Evolutionary conservation across 1,284 basidiomycete genomes (phyloP).

Genomic region (Boletus subluridellus): DNA sequence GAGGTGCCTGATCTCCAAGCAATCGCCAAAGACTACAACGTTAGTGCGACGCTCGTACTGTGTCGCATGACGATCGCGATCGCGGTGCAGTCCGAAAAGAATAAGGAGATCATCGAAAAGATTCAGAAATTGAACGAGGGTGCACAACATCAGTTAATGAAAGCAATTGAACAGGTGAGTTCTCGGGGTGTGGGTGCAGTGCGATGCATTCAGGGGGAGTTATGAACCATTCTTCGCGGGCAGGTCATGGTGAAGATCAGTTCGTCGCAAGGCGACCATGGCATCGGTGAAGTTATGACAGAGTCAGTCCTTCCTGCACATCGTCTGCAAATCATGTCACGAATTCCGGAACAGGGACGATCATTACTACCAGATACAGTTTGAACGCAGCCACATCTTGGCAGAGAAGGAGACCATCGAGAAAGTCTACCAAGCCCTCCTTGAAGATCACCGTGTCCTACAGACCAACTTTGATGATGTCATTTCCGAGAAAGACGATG

Average conservation of each 20-base stretch:
- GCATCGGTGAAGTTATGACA: conserved; percentile 60
- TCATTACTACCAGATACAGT: conserved; percentile 81
- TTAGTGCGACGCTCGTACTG: conserved; percentile 66
- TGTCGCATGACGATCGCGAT: conserved; percentile 88
- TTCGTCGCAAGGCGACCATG: conserved; percentile 40
- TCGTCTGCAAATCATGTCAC: conserved; percentile 10
- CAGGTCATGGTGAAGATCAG: conserved; percentile 75
- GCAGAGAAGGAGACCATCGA: conserved; percentile 78
- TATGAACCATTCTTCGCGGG: background rate
- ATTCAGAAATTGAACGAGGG: conserved; percentile 77
- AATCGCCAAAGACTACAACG: conserved; percentile 71
- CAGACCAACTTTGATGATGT: conserved; percentile 70
- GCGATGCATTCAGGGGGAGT: background rate
- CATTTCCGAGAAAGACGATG: conserved; percentile 70
- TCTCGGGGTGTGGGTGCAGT: background rate
- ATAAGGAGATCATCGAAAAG: conserved; percentile 77
- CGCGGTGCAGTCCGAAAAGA: conserved; percentile 86
- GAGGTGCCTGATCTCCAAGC: conserved; percentile 80
- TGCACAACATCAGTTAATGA: conserved; percentile 83
- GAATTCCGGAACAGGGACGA: conserved; percentile 56
- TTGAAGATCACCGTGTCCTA: conserved; percentile 74
- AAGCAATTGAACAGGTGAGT: conserved; percentile 76
- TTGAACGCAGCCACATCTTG: conserved; percentile 68
- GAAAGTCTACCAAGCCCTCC: conserved; percentile 68
- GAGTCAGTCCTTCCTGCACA: conserved; percentile 50